Percentiles rank a stretch among this genome's conserved stretches.
Evolutionary conservation across 2,329 filamentous ascomycete species (phyloP).

Genomic region (Paraphoma chrysanthemicola): DNA sequence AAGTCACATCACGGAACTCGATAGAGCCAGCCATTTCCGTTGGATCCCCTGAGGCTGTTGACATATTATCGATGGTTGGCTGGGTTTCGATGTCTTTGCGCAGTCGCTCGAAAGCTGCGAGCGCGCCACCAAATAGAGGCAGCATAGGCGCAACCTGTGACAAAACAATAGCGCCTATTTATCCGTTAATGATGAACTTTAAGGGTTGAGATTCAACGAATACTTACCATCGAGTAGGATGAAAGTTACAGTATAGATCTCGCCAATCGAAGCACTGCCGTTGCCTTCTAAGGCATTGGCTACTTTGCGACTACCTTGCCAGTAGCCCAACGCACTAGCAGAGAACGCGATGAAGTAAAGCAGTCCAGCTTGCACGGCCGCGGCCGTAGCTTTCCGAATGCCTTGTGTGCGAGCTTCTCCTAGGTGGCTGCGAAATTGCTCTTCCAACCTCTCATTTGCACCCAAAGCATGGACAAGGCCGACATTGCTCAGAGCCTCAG

Average conservation of each 20-base stretch:
- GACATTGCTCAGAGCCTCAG: slow-evolving; percentile 67
- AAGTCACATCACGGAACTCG: slow-evolving; percentile 49
- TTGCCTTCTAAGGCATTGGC: slow-evolving; percentile 50
- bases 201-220: background rate
- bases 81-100: slow-evolving; percentile 63
- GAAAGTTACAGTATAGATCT: slow-evolving; percentile 64
- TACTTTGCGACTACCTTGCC: slow-evolving; percentile 68
- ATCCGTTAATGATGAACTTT: slow-evolving; percentile 11
- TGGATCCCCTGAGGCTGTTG: slow-evolving; percentile 31
- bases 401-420: slow-evolving; percentile 59
- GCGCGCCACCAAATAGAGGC: slow-evolving; percentile 58
- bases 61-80: slow-evolving; percentile 48
- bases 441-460: slow-evolving; percentile 65
- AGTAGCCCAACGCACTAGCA: slow-evolving; percentile 72
- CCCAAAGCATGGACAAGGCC: slow-evolving; percentile 70
- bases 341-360: slow-evolving; percentile 73
- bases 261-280: slow-evolving; percentile 49
- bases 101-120: slow-evolving; percentile 65
- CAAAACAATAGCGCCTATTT: slow-evolving; percentile 52
- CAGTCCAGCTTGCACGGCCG: slow-evolving; percentile 65
- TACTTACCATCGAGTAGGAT: slow-evolving; percentile 59
- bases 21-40: slow-evolving; percentile 54
- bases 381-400: slow-evolving; percentile 64
- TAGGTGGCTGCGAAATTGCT: slow-evolving; percentile 64
- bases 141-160: slow-evolving; percentile 56